Evolutionary conservation across 2,329 filamentous ascomycete species (phyloP).

Genomic region (Dothiorella sarmentorum): DNA sequence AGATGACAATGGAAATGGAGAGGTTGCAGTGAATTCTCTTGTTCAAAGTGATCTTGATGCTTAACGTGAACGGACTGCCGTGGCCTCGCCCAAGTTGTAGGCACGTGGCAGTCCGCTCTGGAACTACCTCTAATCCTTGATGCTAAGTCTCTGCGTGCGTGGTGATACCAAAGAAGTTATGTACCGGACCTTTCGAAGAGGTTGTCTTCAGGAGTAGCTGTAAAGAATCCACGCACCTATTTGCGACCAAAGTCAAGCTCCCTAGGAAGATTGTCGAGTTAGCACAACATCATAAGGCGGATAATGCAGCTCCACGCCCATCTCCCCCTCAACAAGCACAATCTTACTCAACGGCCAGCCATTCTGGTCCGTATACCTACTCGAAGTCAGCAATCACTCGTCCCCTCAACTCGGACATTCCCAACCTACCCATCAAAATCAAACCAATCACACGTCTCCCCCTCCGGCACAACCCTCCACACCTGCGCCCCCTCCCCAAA

Average conservation of each 20-base stretch:
- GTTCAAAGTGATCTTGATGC: too few species aligned
- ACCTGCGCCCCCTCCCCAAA: slow-evolving; percentile 25
- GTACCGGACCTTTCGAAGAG: too few species aligned
- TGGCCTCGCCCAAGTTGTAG: too few species aligned
- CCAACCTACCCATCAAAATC: slow-evolving; percentile 30
- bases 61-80: too few species aligned
- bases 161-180: too few species aligned
- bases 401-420: neutral
- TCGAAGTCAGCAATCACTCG: neutral
- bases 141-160: too few species aligned
- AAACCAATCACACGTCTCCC: slow-evolving; percentile 31
- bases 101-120: too few species aligned
- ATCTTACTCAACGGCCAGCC: slow-evolving; percentile 32
- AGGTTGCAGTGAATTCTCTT: too few species aligned
- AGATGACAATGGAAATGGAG: too few species aligned
- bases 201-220: too few species aligned
- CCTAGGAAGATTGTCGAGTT: neutral
- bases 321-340: slow-evolving; percentile 25
- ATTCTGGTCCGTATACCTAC: slow-evolving; percentile 29
- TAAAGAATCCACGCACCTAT: too few species aligned
- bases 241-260: neutral
- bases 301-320: slow-evolving; percentile 28
- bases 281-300: slow-evolving; percentile 31
- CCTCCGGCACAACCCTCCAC: slow-evolving; percentile 28
- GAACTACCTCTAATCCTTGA: too few species aligned